Percentiles rank a stretch among this genome's conserved stretches.
These are phyloP conservation scores for Trametes sp. DNA, from an alignment of 1,284 basidiomycete genomes.

Conservation along the genomic window DNA sequence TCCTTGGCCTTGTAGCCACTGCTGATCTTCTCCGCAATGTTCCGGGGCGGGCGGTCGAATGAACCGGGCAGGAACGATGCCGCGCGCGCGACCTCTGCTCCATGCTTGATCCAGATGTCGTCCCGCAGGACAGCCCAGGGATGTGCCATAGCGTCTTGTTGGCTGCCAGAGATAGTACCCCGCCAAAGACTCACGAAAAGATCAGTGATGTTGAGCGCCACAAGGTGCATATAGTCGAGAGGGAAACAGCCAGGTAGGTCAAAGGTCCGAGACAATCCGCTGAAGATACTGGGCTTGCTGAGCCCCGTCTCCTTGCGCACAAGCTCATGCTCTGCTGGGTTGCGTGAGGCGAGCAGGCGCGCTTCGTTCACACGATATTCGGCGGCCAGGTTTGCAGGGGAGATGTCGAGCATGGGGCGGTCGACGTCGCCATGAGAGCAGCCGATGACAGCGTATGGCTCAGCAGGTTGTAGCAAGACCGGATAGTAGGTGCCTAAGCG, in stretches of 20 bases:
- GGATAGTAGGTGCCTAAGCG: not conserved
- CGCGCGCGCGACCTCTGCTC: slow-evolving; percentile 19
- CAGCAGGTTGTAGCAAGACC: not conserved
- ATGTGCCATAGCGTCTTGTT: not conserved
- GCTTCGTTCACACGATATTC: not conserved
- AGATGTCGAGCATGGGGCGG: not conserved
- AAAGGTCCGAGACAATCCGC: not conserved
- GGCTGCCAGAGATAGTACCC: slow-evolving; percentile 8
- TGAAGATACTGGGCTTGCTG: not conserved
- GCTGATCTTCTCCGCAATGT: slow-evolving; percentile 35
- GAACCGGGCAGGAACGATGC: slow-evolving; percentile 32
- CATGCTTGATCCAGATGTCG: slow-evolving; percentile 6
- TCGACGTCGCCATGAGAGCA: not conserved
- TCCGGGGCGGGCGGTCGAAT: slow-evolving; percentile 36
- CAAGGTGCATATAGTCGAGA: slow-evolving; percentile 42
- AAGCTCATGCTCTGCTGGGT: not conserved
- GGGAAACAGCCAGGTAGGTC: not conserved
- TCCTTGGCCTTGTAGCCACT: slow-evolving; percentile 37
- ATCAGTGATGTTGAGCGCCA: slow-evolving; percentile 39
- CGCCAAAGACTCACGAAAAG: slow-evolving; percentile 39
- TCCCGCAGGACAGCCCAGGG: not conserved
- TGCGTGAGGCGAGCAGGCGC: not conserved
- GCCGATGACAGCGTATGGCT: not conserved
- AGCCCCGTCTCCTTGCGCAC: not conserved
- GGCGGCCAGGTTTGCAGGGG: not conserved